These are phyloP conservation scores for Penicillium rolfsii DNA, from an alignment of 2,329 filamentous ascomycete species.

Conservation along the genomic window DNA sequence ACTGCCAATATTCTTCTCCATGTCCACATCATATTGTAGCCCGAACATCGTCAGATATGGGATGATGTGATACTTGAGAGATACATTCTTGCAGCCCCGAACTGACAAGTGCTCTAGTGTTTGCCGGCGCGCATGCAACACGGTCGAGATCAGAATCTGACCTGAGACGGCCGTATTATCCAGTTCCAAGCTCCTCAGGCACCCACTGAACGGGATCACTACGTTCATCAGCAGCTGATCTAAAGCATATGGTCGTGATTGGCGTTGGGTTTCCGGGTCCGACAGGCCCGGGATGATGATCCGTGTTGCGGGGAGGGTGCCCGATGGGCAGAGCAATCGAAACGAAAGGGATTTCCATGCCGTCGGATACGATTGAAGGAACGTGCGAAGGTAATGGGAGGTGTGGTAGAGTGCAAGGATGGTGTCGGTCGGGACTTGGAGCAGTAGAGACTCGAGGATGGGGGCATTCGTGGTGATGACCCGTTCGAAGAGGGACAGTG, in stretches of 20 bases:
- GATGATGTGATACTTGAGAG: slow-evolving; percentile 66
- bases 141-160: slow-evolving; percentile 58
- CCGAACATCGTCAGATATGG: slow-evolving; percentile 58
- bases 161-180: slow-evolving; percentile 65
- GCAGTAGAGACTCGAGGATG: slow-evolving; percentile 61
- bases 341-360: slow-evolving; percentile 66
- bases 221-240: slow-evolving; percentile 61
- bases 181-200: slow-evolving; percentile 60
- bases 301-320: slow-evolving; percentile 38
- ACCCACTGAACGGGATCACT: slow-evolving; percentile 59
- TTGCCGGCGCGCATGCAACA: slow-evolving; percentile 57
- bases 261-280: slow-evolving; percentile 45
- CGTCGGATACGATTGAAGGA: slow-evolving; percentile 60
- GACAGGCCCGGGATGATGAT: slow-evolving; percentile 38
- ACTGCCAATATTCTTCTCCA: slow-evolving; percentile 44
- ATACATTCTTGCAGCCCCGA: slow-evolving; percentile 66
- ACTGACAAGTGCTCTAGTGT: slow-evolving; percentile 63
- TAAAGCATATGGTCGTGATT: slow-evolving; percentile 61
- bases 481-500: slow-evolving; percentile 56
- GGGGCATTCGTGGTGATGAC: slow-evolving; percentile 61
- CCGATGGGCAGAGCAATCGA: slow-evolving; percentile 52
- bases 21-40: slow-evolving; percentile 49
- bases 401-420: slow-evolving; percentile 64
- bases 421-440: slow-evolving; percentile 59
- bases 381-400: slow-evolving; percentile 57